These are phyloP conservation scores for Pseudogymnoascus pannorum DNA, from an alignment of 2,329 filamentous ascomycete species.

Conservation along the genomic window DNA sequence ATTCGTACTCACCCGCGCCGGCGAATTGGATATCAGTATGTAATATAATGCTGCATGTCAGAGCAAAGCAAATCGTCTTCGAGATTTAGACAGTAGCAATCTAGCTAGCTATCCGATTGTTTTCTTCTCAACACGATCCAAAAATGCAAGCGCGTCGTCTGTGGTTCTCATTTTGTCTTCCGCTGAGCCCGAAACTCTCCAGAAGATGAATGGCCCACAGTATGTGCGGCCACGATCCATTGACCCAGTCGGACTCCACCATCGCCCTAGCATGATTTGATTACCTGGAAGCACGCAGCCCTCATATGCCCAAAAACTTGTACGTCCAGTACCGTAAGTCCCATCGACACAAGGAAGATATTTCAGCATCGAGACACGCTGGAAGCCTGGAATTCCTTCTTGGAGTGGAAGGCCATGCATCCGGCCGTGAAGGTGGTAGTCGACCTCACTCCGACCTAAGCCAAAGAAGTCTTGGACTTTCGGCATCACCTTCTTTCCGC, in stretches of 20 bases:
- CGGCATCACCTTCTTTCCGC: background rate
- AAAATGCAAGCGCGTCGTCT: background rate
- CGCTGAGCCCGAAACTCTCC: conserved; percentile 22
- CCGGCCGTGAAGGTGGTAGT: conserved; percentile 35
- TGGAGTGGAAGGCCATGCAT: conserved; percentile 43
- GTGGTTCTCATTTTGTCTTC: background rate
- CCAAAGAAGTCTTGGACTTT: conserved; percentile 25
- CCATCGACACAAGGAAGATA: conserved; percentile 27
- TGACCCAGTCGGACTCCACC: conserved; percentile 33
- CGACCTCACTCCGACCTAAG: conserved; percentile 32
- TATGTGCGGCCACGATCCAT: conserved; percentile 14
- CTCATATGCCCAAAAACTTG: conserved; percentile 39
- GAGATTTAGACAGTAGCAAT: background rate
- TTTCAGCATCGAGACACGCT: conserved; percentile 48
- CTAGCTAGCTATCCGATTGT: background rate
- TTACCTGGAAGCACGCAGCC: conserved; percentile 40
- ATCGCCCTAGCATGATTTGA: conserved; percentile 41
- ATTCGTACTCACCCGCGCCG: background rate
- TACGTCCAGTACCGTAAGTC: conserved; percentile 14
- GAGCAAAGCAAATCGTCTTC: background rate
- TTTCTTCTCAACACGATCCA: background rate
- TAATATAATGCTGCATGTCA: conserved; percentile 1
- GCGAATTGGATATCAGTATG: conserved; percentile 3
- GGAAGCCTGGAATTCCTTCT: conserved; percentile 43
- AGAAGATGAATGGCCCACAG: conserved; percentile 31